Percentiles rank a stretch among this genome's conserved stretches.
These are phyloP conservation scores for Penicillium glabrum DNA, from an alignment of 2,329 filamentous ascomycete species.

Conservation along the genomic window DNA sequence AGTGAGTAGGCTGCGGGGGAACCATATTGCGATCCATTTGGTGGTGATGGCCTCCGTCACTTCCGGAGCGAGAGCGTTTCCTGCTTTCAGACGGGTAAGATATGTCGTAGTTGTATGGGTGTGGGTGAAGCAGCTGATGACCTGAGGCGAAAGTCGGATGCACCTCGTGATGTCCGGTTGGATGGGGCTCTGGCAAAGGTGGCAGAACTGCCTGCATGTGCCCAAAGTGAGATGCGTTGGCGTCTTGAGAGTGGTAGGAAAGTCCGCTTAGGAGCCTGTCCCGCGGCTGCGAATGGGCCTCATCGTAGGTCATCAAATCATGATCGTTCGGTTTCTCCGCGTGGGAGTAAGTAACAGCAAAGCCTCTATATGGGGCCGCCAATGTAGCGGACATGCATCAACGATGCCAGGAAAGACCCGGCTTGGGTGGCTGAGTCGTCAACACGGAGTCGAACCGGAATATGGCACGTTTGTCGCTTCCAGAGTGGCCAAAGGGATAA, in stretches of 20 bases:
- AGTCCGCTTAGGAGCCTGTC: slow-evolving; percentile 35
- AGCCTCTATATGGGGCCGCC: slow-evolving; percentile 74
- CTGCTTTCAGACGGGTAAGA: slow-evolving; percentile 30
- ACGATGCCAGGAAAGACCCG: slow-evolving; percentile 76
- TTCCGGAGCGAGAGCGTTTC: slow-evolving; percentile 36
- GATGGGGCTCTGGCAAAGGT: slow-evolving; percentile 31
- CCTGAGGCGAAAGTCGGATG: slow-evolving; percentile 32
- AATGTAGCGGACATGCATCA: slow-evolving; percentile 70
- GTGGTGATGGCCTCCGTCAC: slow-evolving; percentile 27
- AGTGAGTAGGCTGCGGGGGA: slow-evolving; percentile 31
- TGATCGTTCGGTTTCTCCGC: slow-evolving; percentile 65
- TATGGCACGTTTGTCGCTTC: neutral
- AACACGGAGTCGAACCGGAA: neutral
- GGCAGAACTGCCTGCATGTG: slow-evolving; percentile 37
- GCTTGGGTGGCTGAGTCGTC: slow-evolving; percentile 50
- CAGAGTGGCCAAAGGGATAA: slow-evolving; percentile 2
- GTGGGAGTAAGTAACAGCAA: slow-evolving; percentile 69
- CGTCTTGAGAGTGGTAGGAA: slow-evolving; percentile 33
- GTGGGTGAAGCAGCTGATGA: slow-evolving; percentile 37
- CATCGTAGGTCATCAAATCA: slow-evolving; percentile 63
- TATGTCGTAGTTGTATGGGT: slow-evolving; percentile 39
- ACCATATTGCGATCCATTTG: slow-evolving; percentile 21
- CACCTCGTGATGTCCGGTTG: slow-evolving; percentile 32
- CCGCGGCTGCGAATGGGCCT: slow-evolving; percentile 42
- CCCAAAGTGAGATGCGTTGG: slow-evolving; percentile 36